Evolutionary conservation across 2,329 filamentous ascomycete species (phyloP), one percentile per base, ranked within the genome.

Genomic region (Penicillium sp.): DNA sequence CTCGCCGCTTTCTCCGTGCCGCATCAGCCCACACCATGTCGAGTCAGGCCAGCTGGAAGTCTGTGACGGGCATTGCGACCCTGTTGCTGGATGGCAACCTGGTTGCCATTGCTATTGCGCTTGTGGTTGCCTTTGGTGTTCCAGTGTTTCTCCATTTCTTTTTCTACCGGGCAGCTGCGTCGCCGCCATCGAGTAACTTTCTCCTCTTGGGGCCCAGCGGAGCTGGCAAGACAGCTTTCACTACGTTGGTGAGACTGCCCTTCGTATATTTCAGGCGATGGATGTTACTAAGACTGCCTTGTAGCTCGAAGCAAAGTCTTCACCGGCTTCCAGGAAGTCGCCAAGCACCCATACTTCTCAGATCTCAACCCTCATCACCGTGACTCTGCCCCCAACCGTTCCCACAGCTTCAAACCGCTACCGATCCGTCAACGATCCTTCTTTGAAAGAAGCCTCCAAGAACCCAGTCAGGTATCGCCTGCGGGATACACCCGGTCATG

Each of bases 401-500:
- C 75, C 78, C 9, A 79, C 86, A 10, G 79, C 79, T 22, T 87
- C 85, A 31, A 83, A 87, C 58, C 82, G 83, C 68, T 91, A 86
- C 75, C 86, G 88, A 64, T 89, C 86, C 44, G 76, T 80, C 27
- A 85, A 89, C 69, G 88, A 91, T 71, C 83, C 85, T 24, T 82
- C 86, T 10, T 80, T 98, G 36, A 79, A 91, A 71, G 76, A 79
- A 41, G 65, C 70, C 9, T 61, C 72, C 18, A 70, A 68, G 19
- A 75, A 76, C 43, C 73, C 72, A 16, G 67, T 74, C 53, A 70
- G 67, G 35, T 81, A 79, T 61, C 66, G 72, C 5, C 54, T 81
- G 14, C 73, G 69, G 54, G 95, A 99, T 78, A 98, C 94, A 0
- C 95, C 95, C 0, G 95, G 95, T 40, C 95, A 99, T 79, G 92